These are phyloP conservation scores for Dispira simplex DNA, from an alignment of 192 early-diverging fungal genomes.

Conservation along the genomic window DNA sequence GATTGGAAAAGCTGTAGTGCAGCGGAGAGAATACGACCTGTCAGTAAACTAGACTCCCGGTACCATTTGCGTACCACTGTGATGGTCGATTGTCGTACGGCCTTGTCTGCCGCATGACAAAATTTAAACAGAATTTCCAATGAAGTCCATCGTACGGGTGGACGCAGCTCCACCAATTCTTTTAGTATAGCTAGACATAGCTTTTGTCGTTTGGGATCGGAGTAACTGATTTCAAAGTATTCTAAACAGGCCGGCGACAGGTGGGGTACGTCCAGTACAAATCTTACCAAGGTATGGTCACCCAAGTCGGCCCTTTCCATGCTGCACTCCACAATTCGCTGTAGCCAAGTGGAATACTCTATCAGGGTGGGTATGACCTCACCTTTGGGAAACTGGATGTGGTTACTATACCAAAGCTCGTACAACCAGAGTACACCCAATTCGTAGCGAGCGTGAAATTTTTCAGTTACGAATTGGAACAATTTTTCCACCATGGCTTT, in stretches of 20 bases:
- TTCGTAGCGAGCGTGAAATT: neutral
- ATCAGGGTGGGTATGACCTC: neutral
- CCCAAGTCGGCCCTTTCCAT: neutral
- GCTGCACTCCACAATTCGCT: neutral
- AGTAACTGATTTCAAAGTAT: neutral
- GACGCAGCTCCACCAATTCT: neutral
- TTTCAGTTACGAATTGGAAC: neutral
- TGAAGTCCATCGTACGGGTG: neutral
- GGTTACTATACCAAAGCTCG: conserved; percentile 8
- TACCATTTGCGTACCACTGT: conserved; percentile 8
- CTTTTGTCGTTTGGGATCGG: neutral
- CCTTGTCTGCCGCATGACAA: neutral
- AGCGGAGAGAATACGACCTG: neutral
- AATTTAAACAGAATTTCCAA: neutral
- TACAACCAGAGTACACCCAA: conserved; percentile 5
- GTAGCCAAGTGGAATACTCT: conserved; percentile 6
- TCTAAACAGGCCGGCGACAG: neutral
- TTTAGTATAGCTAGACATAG: neutral
- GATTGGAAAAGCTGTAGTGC: conserved; percentile 3
- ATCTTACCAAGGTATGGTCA: neutral
- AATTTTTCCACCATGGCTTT: neutral
- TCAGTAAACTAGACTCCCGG: neutral
- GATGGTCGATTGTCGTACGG: conserved; percentile 5
- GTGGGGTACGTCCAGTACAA: conserved; percentile 4
- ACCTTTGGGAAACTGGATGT: neutral